Evolutionary conservation across 371 early-diverging fungal species (phyloP), one percentile per base, ranked within the genome.

Genomic region (Syncephalastrum contaminatum): DNA sequence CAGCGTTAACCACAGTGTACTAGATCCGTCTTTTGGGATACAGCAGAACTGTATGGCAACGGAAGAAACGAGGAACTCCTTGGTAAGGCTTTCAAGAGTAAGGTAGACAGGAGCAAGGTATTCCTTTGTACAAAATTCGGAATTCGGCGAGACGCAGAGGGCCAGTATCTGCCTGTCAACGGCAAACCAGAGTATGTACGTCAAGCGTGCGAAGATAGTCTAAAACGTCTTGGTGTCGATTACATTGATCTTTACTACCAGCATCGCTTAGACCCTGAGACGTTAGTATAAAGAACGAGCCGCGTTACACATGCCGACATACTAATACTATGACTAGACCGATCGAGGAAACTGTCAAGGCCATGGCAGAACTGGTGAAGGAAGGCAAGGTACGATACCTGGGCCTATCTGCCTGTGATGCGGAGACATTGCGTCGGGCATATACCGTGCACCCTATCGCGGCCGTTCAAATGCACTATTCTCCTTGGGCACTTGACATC

Each of bases 361-460:
- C 82, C n/a, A 76, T 85, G 83, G 84, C 81, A 3, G 78, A 83
- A 53, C 64, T 84, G 10, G 86, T 84, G 22, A 76, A 78, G 52
- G 73, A 83, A 54, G 85, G 84, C 25, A 83, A 81, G 53, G 78
- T 85, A 4, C 64, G 67, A 14, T 82, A 75, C 58, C 42, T 88
- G 24, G 89, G 89, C 0, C 64, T 85, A 4, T 82, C 80, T 7
- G 83, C 85, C 51, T 84, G 81, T 60, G 59, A 60, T 21, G 84
- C 84, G 0, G 72, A 66, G 0, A 64, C 64, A 1, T 57, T 88
- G 20, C 71, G 86, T 22, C 75, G 80, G 3, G 88, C 87, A n/a
- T 68, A 83, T 64, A 72, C 73, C 53, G 68, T 88, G 7, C 87
- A 88, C 61, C 87, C 84, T 14, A 85, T 88, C 36, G 56, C 81